Base-by-base conservation (phyloP, 1,284 basidiomycete genomes). In the Inonotus obliquus region DNA sequence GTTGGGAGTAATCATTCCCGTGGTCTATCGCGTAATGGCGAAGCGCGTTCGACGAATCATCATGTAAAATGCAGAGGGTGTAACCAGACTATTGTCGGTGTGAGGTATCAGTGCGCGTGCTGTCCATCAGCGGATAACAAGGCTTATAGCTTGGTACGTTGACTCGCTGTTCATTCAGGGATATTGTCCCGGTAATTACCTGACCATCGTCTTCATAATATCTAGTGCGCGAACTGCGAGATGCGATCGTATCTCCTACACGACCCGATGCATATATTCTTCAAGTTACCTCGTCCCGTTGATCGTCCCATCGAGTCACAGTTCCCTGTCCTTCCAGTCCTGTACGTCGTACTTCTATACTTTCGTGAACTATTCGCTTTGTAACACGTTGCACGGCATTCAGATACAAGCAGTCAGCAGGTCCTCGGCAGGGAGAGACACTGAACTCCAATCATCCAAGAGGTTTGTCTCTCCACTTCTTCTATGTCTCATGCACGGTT, bases 261-360 rank as follows among this genome's bases (percentile, higher is more conserved):
- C 69, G 86, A 95, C 70, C 84, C 92, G 0, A 82, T 81, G 72
- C 93, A 96, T 67, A 78, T 91, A 32, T 96, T 96, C 76, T 85
- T 95, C 79, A 94, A 92, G 70, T 78, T 96, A 39, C 85, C 86
- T 48, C 81, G 91, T 9, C 91, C 88, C 1, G 85, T 94, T 14
- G 81, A 91, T 57, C 77, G 80, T 21, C 80, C 83, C 1, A 77
- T 96, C n/a, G 80, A 86, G 66, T 85, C 83, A 0, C 69, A 76
- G 0, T 74, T 71, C 27, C 80, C 86, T 0, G 75, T 94, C 64
- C 71, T 95, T 3, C 92, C 92, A 0, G 72, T 79, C n/a, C 69
- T 96, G 86, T 91, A 69, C 59, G 80, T 69, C 25, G 19, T 45
- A 4, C n/a, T 29, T 4, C 29, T 32, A 11, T 52, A 17, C n/a